Evolutionary conservation across 129 eudicot species (phyloP).

Genomic region (Helichrysum umbraculigerum): DNA sequence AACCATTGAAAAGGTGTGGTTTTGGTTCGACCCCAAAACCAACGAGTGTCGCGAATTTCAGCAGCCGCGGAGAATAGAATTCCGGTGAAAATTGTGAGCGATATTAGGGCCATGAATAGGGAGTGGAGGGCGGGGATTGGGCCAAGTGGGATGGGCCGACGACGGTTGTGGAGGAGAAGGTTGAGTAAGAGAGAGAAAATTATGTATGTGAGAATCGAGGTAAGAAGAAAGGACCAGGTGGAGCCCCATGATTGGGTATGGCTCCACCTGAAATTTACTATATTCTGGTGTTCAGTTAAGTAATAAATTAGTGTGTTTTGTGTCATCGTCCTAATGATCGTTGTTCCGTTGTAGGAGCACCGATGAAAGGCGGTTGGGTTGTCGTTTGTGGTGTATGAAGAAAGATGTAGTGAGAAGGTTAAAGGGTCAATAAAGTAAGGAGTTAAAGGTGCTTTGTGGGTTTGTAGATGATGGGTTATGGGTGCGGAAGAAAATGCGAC

Average conservation of each 20-base stretch:
- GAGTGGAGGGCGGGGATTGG: slow-evolving; percentile 75
- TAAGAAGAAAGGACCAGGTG: slow-evolving; percentile 81
- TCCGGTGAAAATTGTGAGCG: slow-evolving; percentile 72
- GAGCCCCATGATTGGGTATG: slow-evolving; percentile 71
- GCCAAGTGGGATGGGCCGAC: slow-evolving; percentile 61
- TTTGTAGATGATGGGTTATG: slow-evolving; percentile 4
- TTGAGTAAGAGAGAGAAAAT: slow-evolving; percentile 49
- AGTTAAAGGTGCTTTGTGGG: slow-evolving; percentile 20
- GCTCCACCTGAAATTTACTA: slow-evolving; percentile 76
- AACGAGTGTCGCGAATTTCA: slow-evolving; percentile 87
- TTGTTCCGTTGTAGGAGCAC: slow-evolving; percentile 32
- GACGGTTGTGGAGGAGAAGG: slow-evolving; percentile 51
- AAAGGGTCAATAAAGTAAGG: slow-evolving; percentile 10
- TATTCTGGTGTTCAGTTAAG: slow-evolving; percentile 72
- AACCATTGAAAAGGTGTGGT: slow-evolving; percentile 82
- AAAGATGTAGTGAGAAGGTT: background rate
- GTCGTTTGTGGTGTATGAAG: slow-evolving; percentile 6
- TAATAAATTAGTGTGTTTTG: slow-evolving; percentile 42
- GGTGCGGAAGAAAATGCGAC: background rate
- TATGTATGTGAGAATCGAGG: slow-evolving; percentile 57
- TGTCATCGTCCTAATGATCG: slow-evolving; percentile 29
- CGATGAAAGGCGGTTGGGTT: slow-evolving; percentile 7
- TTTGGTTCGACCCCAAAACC: slow-evolving; percentile 72
- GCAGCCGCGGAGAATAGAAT: slow-evolving; percentile 74
- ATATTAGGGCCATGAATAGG: slow-evolving; percentile 62